These are phyloP conservation scores for Casuarina glauca DNA, from an alignment of 306 rosid genomes.

Conservation along the genomic window DNA sequence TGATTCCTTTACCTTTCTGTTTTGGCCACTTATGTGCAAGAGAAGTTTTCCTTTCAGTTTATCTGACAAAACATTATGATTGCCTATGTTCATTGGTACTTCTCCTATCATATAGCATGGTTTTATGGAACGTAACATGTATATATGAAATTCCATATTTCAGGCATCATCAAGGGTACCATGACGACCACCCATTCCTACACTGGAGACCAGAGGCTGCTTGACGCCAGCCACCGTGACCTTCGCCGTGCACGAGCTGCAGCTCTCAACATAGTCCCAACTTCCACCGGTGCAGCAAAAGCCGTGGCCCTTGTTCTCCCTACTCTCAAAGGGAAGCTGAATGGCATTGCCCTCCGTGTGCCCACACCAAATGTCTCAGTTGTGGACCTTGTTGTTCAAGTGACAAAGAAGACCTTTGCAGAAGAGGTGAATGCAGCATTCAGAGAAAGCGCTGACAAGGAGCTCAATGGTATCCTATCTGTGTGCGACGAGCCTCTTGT, in stretches of 20 bases:
- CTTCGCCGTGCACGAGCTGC: conserved; percentile 94
- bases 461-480: conserved; percentile 71
- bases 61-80: background rate
- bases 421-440: conserved; percentile 95
- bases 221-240: conserved; percentile 99
- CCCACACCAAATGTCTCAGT: conserved; percentile 97
- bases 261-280: conserved; percentile 93
- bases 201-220: conserved; percentile 98
- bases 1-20: too few relatives aligned
- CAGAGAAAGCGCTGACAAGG: conserved; percentile 81
- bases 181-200: conserved; percentile 99
- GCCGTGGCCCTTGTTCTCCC: conserved; percentile 97
- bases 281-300: conserved; percentile 99
- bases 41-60: background rate
- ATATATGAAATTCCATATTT: background rate
- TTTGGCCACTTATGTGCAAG: background rate
- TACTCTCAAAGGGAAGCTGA: conserved; percentile 84
- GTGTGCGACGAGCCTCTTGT: conserved; percentile 98
- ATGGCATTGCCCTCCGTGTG: conserved; percentile 93
- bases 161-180: conserved; percentile 94
- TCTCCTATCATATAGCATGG: background rate
- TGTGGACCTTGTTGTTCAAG: conserved; percentile 94
- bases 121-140: background rate
- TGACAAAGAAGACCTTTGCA: conserved; percentile 87
- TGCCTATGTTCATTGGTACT: background rate